These are phyloP conservation scores for Ogataea pilisensis DNA, from an alignment of 805 yeast genomes.

Conservation along the genomic window DNA sequence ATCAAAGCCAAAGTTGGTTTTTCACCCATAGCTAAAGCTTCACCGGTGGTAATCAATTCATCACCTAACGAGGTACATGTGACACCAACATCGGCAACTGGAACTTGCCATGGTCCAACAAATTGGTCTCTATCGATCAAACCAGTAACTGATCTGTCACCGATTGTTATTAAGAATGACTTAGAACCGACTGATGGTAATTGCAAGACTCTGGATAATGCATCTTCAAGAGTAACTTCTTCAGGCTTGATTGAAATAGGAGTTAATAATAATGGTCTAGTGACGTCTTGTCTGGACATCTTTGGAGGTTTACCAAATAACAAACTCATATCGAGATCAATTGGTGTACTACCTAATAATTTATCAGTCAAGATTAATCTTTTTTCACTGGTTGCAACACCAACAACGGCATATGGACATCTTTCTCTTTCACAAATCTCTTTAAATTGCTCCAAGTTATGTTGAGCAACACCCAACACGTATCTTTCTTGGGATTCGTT, in stretches of 20 bases:
- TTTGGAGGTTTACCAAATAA: constrained; percentile 97
- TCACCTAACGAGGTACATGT: constrained; percentile 88
- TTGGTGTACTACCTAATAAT: constrained; percentile 75
- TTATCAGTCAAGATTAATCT: constrained; percentile 78
- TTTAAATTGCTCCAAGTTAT: constrained; percentile 66
- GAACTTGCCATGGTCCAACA: constrained; percentile 99
- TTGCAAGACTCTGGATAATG: constrained; percentile 76
- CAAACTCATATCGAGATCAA: constrained; percentile 92
- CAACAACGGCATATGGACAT: constrained; percentile 94
- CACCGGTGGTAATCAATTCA: constrained; percentile 73
- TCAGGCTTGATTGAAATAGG: constrained; percentile 30
- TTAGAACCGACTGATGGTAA: constrained; percentile 95
- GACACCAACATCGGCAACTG: constrained; percentile 97
- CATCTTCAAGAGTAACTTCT: constrained; percentile 48
- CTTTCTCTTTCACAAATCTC: constrained; percentile 90
- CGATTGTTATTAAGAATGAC: constrained; percentile 92
- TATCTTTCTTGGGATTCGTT: constrained; percentile 98
- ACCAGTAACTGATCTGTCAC: constrained; percentile 97
- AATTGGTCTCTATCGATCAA: constrained; percentile 95
- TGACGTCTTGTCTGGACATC: constrained; percentile 71
- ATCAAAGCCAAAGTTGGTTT: constrained; percentile 87
- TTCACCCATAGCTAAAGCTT: constrained; percentile 97
- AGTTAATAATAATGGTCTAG: constrained; percentile 52
- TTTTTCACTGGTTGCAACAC: constrained; percentile 85
- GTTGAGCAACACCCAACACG: constrained; percentile 85